Conservation (phyloP, 73 alveolate genomes). For the Tetrahymena thermophila region DNA sequence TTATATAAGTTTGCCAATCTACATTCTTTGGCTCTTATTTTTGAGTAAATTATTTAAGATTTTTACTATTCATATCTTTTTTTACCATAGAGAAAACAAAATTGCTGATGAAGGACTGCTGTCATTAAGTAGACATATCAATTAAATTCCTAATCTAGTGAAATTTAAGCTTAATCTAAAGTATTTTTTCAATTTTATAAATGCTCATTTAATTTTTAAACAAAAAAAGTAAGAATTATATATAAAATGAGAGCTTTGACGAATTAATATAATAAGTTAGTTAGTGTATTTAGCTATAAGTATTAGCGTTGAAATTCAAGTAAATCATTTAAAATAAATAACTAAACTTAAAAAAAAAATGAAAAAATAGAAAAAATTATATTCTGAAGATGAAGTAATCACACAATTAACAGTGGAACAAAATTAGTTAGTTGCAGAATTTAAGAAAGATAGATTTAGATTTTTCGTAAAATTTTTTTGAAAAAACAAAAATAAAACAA, state of each 20-base stretch:
- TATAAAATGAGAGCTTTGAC: background rate
- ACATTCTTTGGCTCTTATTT: background rate
- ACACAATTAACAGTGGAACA: too few species aligned
- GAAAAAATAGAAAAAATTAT: background rate
- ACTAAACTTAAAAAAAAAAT: too few species aligned
- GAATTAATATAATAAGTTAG: background rate
- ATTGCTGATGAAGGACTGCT: background rate
- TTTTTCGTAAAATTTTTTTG: background rate
- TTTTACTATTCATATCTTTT: background rate
- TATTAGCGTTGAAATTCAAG: background rate
- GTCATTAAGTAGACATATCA: background rate
- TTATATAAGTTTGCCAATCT: background rate
- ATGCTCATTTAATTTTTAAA: background rate
- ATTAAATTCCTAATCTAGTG: background rate
- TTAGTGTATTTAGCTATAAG: background rate
- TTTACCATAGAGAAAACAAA: background rate
- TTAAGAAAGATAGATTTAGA: background rate
- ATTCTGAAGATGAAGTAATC: background rate
- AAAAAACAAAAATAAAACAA: too few species aligned
- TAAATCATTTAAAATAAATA: too few species aligned
- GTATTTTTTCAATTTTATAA: background rate
- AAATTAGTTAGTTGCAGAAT: too few species aligned
- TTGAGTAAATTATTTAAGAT: background rate
- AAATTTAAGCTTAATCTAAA: background rate
- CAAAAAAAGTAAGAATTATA: background rate